Evolutionary conservation across 2,329 filamentous ascomycete species (phyloP), one percentile per base, ranked within the genome.

Genomic region (Cladosporium phlei): DNA sequence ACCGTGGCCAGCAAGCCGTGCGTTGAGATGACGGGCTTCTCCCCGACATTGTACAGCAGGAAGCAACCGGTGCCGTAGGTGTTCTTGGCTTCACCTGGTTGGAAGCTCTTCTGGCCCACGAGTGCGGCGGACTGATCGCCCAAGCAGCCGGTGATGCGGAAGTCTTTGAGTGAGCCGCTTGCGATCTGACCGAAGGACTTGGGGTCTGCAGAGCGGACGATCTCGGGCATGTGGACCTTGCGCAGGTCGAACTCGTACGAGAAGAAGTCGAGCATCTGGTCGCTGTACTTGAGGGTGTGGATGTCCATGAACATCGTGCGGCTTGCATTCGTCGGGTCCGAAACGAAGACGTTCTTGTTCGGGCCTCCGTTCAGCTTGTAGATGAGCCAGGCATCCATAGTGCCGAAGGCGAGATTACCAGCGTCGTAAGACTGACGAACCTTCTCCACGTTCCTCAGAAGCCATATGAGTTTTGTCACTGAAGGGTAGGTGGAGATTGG

Each of bases 271-370:
- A 95, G 71, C 20, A 95, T 76, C 30, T 75, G 75, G 47, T 88
- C 80, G 63, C 91, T 87, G 67, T 95, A 95, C 58, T 89, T 67
- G 49, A 88, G 75, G 9, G 83, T 90, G 57, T 82, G 77, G 45
- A 95, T 75, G 68, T 95, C 88, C 84, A 95, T 90, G 67, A 95
- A 93, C 88, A 95, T 94, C 51, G 89, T 95, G 60, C 89, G 76
- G 44, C 86, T 91, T 16, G 89, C 89, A 64, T 95, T 95, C 51
- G 86, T 88, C 38, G 84, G 81, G 65, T 95, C 89, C 0, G 89
- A 93, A 48, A 95, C 87, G 61, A 87, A 83, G 33, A 89, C 68
- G 47, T 83, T 78, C 42, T 76, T 79, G 49, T 79, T 74, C 24
- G 72, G 74, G 39, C 85, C 83, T 48, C 86, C 88, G 60, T 94